Conservation (phyloP, 177 flowering plant species). For the Vitis hybrid region DNA sequence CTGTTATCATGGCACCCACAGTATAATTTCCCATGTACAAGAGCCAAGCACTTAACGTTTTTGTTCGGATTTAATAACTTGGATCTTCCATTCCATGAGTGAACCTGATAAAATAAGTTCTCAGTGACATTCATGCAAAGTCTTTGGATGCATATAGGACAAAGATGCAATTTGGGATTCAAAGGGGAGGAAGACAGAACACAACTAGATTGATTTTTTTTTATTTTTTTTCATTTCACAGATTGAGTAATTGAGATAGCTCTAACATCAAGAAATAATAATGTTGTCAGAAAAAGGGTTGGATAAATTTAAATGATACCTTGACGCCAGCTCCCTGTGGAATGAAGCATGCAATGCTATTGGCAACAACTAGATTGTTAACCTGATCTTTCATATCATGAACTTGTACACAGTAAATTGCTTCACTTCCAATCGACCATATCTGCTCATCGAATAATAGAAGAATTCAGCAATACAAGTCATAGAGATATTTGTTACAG, state of each 20-base stretch:
- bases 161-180: too few relatives aligned
- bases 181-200: too few relatives aligned
- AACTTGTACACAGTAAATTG: conserved; percentile 56
- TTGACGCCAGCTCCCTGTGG: conserved; percentile 80
- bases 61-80: conserved; percentile 53
- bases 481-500: neutral
- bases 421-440: conserved; percentile 56
- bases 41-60: conserved; percentile 58
- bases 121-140: neutral
- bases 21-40: conserved; percentile 63
- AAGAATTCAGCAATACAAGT: neutral
- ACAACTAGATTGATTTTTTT: too few relatives aligned
- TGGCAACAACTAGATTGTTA: conserved; percentile 54
- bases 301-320: conserved; percentile 35
- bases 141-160: too few relatives aligned
- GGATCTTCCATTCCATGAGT: conserved; percentile 68
- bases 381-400: conserved; percentile 77
- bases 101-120: conserved; percentile 38
- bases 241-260: neutral
- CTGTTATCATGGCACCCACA: conserved; percentile 76
- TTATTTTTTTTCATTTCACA: too few relatives aligned
- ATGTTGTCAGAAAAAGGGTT: neutral
- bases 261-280: neutral
- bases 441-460: conserved; percentile 36
- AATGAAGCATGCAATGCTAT: conserved; percentile 64